These are phyloP conservation scores for Osmozyma mogii DNA, from an alignment of 805 yeast genomes.

Conservation along the genomic window DNA sequence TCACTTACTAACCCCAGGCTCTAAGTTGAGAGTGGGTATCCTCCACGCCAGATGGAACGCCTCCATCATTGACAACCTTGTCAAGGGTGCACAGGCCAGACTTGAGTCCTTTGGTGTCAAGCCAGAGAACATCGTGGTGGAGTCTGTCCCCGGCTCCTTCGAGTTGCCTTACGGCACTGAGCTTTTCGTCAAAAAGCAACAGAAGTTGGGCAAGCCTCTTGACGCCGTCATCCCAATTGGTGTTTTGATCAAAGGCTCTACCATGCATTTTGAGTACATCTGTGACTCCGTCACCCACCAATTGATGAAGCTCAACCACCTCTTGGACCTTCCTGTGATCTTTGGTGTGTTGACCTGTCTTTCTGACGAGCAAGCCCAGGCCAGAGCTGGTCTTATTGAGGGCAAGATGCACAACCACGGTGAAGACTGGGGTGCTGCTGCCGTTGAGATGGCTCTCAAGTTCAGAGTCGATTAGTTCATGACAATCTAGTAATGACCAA, in stretches of 20 bases:
- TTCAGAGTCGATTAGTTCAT: too few relatives aligned
- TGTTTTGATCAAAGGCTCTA: constrained; percentile 88
- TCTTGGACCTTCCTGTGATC: constrained; percentile 68
- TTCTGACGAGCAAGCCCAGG: constrained; percentile 89
- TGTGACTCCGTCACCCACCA: constrained; percentile 84
- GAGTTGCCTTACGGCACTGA: constrained; percentile 84
- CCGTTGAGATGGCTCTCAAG: constrained; percentile 76
- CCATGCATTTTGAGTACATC: constrained; percentile 97
- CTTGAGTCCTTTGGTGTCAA: constrained; percentile 60
- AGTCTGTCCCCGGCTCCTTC: constrained; percentile 90
- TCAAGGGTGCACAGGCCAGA: constrained; percentile 63
- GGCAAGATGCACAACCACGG: constrained; percentile 93
- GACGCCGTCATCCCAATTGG: constrained; percentile 95
- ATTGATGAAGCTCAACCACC: constrained; percentile 73
- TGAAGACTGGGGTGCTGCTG: constrained; percentile 98
- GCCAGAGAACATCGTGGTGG: constrained; percentile 68
- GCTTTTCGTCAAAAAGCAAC: constrained; percentile 39
- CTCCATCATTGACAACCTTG: constrained; percentile 67
- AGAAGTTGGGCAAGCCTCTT: constrained; percentile 36
- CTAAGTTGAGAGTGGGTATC: constrained; percentile 67
- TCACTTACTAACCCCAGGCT: constrained; percentile 21
- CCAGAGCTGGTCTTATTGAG: constrained; percentile 74
- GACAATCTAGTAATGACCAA: too few relatives aligned
- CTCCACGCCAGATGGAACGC: constrained; percentile 96
- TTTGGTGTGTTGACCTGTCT: constrained; percentile 91